Evolutionary conservation across 2,329 filamentous ascomycete species (phyloP).

Genomic region (Tolypocladium amazonense): DNA sequence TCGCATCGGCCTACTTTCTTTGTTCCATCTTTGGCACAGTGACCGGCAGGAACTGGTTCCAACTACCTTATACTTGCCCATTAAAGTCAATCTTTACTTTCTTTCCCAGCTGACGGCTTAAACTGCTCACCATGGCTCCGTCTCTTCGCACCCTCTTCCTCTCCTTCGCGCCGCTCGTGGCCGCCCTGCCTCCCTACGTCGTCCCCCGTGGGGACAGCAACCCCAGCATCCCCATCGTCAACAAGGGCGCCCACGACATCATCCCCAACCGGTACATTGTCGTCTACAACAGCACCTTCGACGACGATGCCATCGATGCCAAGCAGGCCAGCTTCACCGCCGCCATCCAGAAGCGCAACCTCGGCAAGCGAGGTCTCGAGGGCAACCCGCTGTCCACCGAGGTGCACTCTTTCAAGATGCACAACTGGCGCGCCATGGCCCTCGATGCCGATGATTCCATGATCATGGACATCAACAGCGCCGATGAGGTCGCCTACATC

Average conservation of each 20-base stretch:
- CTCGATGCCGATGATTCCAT: constrained; percentile 40
- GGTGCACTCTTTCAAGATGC: constrained; percentile 35
- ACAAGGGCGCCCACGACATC: constrained; percentile 34
- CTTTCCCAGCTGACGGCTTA: not conserved
- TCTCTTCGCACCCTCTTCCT: constrained; percentile 14
- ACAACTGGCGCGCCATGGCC: constrained; percentile 41
- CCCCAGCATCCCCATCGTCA: constrained; percentile 33
- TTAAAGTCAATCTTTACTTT: not conserved
- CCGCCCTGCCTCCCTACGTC: constrained; percentile 13
- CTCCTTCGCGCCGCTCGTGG: constrained; percentile 14
- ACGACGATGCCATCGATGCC: constrained; percentile 34
- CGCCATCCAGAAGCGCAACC: constrained; percentile 45
- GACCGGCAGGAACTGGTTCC: not conserved
- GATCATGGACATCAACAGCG: constrained; percentile 36
- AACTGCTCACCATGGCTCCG: not conserved
- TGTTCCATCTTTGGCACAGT: not conserved
- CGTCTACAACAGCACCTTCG: constrained; percentile 48
- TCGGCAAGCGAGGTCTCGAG: constrained; percentile 37
- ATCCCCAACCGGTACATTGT: constrained; percentile 53
- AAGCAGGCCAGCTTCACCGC: constrained; percentile 38
- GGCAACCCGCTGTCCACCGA: constrained; percentile 37
- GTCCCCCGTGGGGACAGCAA: constrained; percentile 3
- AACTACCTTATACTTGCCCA: not conserved
- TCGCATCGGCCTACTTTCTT: not conserved
- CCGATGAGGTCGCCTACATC: constrained; percentile 39